These are phyloP conservation scores for Nakaseomyces uthaithaninus DNA, from an alignment of 1,139 yeast species.

Conservation along the genomic window DNA sequence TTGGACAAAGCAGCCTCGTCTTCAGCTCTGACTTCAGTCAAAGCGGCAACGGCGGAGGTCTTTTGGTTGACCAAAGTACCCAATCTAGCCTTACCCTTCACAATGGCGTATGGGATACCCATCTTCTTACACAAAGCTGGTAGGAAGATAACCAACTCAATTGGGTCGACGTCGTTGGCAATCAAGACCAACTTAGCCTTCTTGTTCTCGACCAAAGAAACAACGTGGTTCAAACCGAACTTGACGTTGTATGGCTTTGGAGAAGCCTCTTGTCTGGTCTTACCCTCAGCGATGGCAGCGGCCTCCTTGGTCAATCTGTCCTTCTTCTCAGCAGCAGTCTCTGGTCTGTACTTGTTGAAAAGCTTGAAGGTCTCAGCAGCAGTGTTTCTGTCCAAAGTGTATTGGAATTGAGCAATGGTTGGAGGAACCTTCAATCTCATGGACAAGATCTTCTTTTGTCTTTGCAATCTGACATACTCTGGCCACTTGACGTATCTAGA, in stretches of 20 bases:
- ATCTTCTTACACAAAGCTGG: conserved; percentile 98
- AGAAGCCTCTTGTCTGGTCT: conserved; percentile 89
- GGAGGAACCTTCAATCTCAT: conserved; percentile 98
- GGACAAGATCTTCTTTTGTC: conserved; percentile 93
- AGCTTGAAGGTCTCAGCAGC: conserved; percentile 95
- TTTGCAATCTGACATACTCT: conserved; percentile 90
- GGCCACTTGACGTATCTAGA: conserved; percentile 98
- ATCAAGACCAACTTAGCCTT: conserved; percentile 93
- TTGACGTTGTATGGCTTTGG: conserved; percentile 93
- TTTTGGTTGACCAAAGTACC: conserved; percentile 96
- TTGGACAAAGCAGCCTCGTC: conserved; percentile 93
- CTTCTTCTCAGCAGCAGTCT: conserved; percentile 93
- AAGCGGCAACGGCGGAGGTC: conserved; percentile 94
- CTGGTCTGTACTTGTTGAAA: conserved; percentile 98
- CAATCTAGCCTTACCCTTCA: conserved; percentile 98
- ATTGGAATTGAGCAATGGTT: conserved; percentile 90
- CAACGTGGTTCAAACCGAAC: conserved; percentile 98
- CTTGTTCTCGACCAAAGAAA: conserved; percentile 92
- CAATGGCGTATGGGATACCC: conserved; percentile 98
- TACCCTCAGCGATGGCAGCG: conserved; percentile 96
- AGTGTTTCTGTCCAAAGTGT: conserved; percentile 95
- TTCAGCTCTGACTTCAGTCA: conserved; percentile 87
- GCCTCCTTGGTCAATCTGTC: conserved; percentile 98
- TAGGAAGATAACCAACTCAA: conserved; percentile 89
- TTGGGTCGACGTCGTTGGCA: conserved; percentile 98